These are phyloP conservation scores for Mycena olivaceomarginata DNA, from an alignment of 768 basidiomycete species.

Conservation along the genomic window DNA sequence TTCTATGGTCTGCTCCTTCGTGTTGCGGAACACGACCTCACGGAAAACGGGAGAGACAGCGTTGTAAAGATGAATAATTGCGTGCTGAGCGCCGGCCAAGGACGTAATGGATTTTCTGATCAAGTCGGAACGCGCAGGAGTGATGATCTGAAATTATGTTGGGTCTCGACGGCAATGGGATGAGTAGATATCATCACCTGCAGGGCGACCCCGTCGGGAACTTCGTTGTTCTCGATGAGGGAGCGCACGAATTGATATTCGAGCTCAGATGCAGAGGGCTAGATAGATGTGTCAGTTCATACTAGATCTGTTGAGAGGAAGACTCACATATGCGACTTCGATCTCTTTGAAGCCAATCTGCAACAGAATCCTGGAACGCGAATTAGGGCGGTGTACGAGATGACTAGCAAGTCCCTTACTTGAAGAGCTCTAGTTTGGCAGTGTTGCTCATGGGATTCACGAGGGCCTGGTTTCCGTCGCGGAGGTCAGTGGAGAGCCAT, in stretches of 20 bases:
- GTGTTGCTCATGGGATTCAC: constrained; percentile 91
- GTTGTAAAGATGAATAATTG: constrained; percentile 68
- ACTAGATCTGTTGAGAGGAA: background rate
- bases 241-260: constrained; percentile 78
- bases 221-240: constrained; percentile 87
- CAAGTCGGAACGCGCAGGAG: constrained; percentile 95
- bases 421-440: constrained; percentile 69
- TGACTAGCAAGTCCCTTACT: constrained; percentile 47
- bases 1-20: too few relatives aligned
- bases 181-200: constrained; percentile 78
- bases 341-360: constrained; percentile 73
- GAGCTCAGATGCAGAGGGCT: constrained; percentile 88
- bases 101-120: constrained; percentile 93
- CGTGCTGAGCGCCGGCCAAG: constrained; percentile 91
- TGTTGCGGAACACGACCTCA: too few relatives aligned
- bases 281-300: constrained; percentile 12
- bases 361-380: constrained; percentile 76
- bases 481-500: constrained; percentile 81
- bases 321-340: constrained; percentile 86
- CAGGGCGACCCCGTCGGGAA: constrained; percentile 97
- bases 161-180: constrained; percentile 24
- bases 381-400: constrained; percentile 66
- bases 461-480: too few relatives aligned
- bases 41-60: too few relatives aligned
- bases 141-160: constrained; percentile 81